These are phyloP conservation scores for Ustilaginoidea virens DNA, from an alignment of 2,329 filamentous ascomycete genomes.

Conservation along the genomic window DNA sequence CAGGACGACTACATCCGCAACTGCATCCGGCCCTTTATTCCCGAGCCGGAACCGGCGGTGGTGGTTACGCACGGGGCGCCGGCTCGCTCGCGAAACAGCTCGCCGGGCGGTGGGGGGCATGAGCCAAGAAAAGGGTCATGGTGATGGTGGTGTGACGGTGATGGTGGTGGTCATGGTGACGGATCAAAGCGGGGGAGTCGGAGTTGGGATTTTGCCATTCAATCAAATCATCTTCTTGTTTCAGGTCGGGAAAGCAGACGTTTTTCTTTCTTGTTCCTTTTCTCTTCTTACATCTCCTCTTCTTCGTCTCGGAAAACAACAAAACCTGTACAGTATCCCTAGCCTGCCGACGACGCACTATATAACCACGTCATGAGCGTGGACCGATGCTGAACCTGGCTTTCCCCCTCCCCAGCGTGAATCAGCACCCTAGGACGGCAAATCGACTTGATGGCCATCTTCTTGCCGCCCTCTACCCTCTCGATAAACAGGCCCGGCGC, in stretches of 20 bases:
- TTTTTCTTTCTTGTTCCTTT: too few species aligned
- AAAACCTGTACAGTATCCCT: neutral
- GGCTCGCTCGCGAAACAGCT: neutral
- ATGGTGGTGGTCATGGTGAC: too few species aligned
- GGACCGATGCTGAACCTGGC: slow-evolving; percentile 12
- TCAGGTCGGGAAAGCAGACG: too few species aligned
- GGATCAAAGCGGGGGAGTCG: too few species aligned
- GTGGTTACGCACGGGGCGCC: neutral
- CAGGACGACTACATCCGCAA: slow-evolving; percentile 19
- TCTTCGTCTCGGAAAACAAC: too few species aligned
- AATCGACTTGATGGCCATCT: slow-evolving; percentile 16
- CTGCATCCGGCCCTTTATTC: slow-evolving; percentile 21
- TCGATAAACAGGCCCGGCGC: slow-evolving; percentile 22
- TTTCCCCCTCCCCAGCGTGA: slow-evolving; percentile 12
- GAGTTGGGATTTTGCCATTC: too few species aligned
- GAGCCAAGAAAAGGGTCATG: too few species aligned
- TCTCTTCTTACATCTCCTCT: too few species aligned
- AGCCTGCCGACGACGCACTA: slow-evolving; percentile 3
- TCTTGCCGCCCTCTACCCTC: slow-evolving; percentile 17
- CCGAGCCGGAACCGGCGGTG: slow-evolving; percentile 8
- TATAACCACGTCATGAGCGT: slow-evolving; percentile 18
- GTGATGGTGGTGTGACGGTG: too few species aligned
- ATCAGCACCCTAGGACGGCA: slow-evolving; percentile 19
- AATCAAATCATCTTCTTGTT: too few species aligned
- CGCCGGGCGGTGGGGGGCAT: too few species aligned